Evolutionary conservation across 2,329 filamentous ascomycete genomes (phyloP).

Genomic region (Colletotrichum brevisporum): DNA sequence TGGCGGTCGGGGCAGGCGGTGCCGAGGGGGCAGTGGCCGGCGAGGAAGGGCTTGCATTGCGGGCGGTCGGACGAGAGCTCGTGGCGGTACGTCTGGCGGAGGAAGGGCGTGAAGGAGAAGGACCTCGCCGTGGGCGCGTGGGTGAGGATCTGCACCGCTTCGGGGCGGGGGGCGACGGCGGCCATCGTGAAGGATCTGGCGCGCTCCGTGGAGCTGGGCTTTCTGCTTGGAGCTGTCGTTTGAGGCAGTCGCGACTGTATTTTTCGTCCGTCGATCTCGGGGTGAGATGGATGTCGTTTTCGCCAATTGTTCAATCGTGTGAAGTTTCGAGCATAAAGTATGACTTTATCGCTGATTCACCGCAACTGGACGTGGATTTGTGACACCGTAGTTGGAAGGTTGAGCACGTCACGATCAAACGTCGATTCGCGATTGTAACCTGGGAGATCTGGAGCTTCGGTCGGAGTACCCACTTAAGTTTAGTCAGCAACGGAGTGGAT

Average conservation of each 20-base stretch:
- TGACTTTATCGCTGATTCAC: not conserved
- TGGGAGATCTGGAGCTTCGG: constrained; percentile 3
- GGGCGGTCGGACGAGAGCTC: constrained; percentile 84
- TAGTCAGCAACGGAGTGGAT: constrained; percentile 7
- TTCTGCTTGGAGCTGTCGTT: not conserved
- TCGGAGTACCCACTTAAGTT: not conserved
- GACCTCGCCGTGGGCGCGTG: constrained; percentile 71
- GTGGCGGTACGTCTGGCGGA: constrained; percentile 86
- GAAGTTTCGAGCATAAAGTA: not conserved
- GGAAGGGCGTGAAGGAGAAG: constrained; percentile 90
- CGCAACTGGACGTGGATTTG: not conserved
- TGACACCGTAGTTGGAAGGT: not conserved
- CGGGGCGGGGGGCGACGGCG: constrained; percentile 44
- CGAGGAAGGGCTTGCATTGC: constrained; percentile 86
- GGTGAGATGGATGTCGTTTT: not conserved
- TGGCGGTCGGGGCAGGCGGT: constrained; percentile 90
- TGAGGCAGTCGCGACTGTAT: not conserved
- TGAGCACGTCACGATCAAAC: not conserved
- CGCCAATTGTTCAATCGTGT: not conserved
- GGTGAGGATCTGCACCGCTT: constrained; percentile 65
- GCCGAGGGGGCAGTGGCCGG: constrained; percentile 89
- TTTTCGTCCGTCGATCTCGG: not conserved
- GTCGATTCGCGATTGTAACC: not conserved
- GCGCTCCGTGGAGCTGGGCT: constrained; percentile 7
- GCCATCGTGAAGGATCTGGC: constrained; percentile 44